phyloP scores from a whole-genome alignment of 495 filamentous ascomycete species.

The Astrothelium subdiscretum region DNA sequence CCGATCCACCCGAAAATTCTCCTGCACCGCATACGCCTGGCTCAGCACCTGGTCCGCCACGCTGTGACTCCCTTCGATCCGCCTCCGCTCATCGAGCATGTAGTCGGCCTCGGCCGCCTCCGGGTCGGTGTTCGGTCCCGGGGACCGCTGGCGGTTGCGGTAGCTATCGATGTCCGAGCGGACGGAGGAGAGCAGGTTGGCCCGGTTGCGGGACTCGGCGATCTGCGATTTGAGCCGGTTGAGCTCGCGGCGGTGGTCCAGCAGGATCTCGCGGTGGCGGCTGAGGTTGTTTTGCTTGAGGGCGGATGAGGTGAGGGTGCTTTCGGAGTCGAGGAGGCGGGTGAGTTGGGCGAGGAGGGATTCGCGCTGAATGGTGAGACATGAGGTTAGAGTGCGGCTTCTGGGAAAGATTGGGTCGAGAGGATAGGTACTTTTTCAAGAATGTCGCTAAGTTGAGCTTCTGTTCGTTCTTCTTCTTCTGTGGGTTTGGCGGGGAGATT shows the following conservation, averaged over 20 bases:
- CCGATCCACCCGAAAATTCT: constrained; percentile 76
- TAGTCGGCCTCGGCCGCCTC: constrained; percentile 81
- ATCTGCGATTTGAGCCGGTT: constrained; percentile 57
- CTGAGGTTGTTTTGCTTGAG: constrained; percentile 90
- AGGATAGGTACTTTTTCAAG: constrained; percentile 53
- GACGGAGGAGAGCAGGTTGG: constrained; percentile 84
- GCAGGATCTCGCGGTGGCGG: constrained; percentile 80
- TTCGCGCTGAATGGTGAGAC: constrained; percentile 51
- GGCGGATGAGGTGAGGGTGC: constrained; percentile 75
- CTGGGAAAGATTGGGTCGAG: not conserved
- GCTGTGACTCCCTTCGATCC: constrained; percentile 76
- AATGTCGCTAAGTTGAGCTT: constrained; percentile 73
- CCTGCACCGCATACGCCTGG: constrained; percentile 94
- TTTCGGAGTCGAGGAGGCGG: constrained; percentile 88
- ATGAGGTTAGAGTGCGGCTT: not conserved
- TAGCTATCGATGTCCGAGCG: constrained; percentile 87
- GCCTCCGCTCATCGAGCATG: constrained; percentile 81
- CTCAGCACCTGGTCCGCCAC: constrained; percentile 83
- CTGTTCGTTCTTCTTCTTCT: constrained; percentile 70
- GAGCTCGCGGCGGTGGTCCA: constrained; percentile 77
- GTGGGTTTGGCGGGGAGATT: constrained; percentile 72
- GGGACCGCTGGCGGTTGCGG: constrained; percentile 28
- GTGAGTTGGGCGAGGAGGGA: constrained; percentile 67
- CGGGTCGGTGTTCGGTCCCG: constrained; percentile 49
- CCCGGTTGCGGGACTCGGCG: constrained; percentile 63